These are phyloP conservation scores for cucumber (Cucumis sativus) DNA, from an alignment of 306 rosid genomes.

Conservation along the genomic window Cucumber_9930_V3 NC_026655.2:22771501-22772000, in stretches of 20 bases:
- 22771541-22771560: constrained; percentile 97
- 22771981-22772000: background rate
- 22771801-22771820: constrained; percentile 99
- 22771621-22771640: constrained; percentile 77
- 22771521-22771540: constrained; percentile 34
- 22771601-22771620: constrained; percentile 93
- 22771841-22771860: constrained; percentile 95
- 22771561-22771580: constrained; percentile 97
- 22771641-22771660: constrained; percentile 95
- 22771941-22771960: background rate
- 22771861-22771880: constrained; percentile 98
- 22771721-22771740: background rate
- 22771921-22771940: constrained; percentile 38
- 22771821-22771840: constrained; percentile 99
- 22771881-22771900: constrained; percentile 83
- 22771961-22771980: background rate
- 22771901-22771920: constrained; percentile 90
- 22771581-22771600: constrained; percentile 98
- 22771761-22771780: constrained; percentile 94
- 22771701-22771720: background rate
- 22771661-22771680: constrained; percentile 36
- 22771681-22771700: background rate
- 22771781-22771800: constrained; percentile 94
- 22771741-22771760: constrained; percentile 25
- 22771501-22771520: background rate